Evolutionary conservation across 176 grass and related monocot species (phyloP), one percentile per base, ranked within the genome.

Genomic region (Musa troglodytarum): DNA sequence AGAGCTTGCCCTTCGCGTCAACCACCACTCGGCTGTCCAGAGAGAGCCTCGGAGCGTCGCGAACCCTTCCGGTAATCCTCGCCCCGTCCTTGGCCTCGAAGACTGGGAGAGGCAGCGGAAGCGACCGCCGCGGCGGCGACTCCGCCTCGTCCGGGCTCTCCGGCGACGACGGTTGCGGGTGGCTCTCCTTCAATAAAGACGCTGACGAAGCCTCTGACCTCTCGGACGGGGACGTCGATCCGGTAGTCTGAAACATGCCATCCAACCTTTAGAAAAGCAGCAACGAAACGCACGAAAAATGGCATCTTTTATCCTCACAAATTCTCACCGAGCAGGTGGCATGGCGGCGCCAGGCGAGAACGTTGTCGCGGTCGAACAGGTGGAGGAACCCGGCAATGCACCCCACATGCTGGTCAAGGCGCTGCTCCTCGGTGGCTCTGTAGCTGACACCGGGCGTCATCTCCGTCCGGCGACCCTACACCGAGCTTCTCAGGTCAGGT

Each of bases 381-480:
- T 93, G 88, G 52, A 93, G 77, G 72, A 98, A 90, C 6, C 90
- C 84, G 0, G 90, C 82, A 86, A 98, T 91, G 81, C 94, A 98
- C 0, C 90, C 94, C 75, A 93, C 54, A 3, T 69, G 85, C 83
- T 76, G 84, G 83, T 93, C 88, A 0, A 85, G 87, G 1, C 85
- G 83, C 53, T 75, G 50, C 20, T 84, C 87, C 4, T 87, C 85
- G 20, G 15, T 23, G 55, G 34, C 11, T 79, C 73, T 77, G 76
- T 76, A 8, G 70, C 74, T 26, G 74, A 71, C 77, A 13, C 74
- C 55, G 1, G 59, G 21, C 43, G 26, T 3, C 68, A 10, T 72
- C 50, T 53, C 54, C 11, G 34, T 8, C 21, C 55, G 1, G 19
- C 20, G 26, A 34, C 8, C 8, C 73, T 75, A 13, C 73, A 23